Conservation (phyloP, 2,329 filamentous ascomycete genomes). For the Xylaria arbuscula region DNA sequence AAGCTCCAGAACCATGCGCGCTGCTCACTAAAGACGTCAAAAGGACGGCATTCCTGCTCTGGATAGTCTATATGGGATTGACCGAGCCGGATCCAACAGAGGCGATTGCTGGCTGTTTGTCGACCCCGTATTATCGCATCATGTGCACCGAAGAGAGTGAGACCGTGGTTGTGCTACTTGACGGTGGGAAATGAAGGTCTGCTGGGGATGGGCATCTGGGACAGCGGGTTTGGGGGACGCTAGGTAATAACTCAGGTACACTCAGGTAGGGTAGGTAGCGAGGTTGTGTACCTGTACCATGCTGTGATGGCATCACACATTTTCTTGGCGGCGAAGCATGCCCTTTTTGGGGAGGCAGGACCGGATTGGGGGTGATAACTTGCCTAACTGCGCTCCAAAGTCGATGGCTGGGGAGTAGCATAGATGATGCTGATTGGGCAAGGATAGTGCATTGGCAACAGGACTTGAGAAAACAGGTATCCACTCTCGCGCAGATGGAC, state of each 20-base stretch:
- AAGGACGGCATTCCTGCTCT: slow-evolving; percentile 7
- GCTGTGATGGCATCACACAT: slow-evolving; percentile 24
- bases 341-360: slow-evolving; percentile 29
- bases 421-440: slow-evolving; percentile 26
- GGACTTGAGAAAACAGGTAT: slow-evolving; percentile 19
- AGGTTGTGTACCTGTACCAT: slow-evolving; percentile 14
- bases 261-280: slow-evolving; percentile 6
- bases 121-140: slow-evolving; percentile 27
- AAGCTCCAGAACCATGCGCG: slow-evolving; percentile 22
- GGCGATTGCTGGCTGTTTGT: slow-evolving; percentile 21
- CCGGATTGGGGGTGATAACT: slow-evolving; percentile 15
- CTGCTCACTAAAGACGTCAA: slow-evolving; percentile 17
- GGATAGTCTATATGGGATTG: slow-evolving; percentile 15
- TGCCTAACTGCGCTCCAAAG: slow-evolving; percentile 24
- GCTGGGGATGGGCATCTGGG: slow-evolving; percentile 24
- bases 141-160: slow-evolving; percentile 19
- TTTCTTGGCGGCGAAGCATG: slow-evolving; percentile 27
- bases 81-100: slow-evolving; percentile 15
- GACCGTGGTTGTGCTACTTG: slow-evolving; percentile 26
- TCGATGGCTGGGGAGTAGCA: slow-evolving; percentile 31
- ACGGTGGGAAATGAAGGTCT: slow-evolving; percentile 28
- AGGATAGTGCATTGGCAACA: slow-evolving; percentile 13
- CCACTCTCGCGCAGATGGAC: slow-evolving; percentile 27
- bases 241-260: background rate
- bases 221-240: slow-evolving; percentile 28